Evolutionary conservation across 2,329 filamentous ascomycete species (phyloP), one percentile per base, ranked within the genome.

Genomic region (Fusarium newnesense): DNA sequence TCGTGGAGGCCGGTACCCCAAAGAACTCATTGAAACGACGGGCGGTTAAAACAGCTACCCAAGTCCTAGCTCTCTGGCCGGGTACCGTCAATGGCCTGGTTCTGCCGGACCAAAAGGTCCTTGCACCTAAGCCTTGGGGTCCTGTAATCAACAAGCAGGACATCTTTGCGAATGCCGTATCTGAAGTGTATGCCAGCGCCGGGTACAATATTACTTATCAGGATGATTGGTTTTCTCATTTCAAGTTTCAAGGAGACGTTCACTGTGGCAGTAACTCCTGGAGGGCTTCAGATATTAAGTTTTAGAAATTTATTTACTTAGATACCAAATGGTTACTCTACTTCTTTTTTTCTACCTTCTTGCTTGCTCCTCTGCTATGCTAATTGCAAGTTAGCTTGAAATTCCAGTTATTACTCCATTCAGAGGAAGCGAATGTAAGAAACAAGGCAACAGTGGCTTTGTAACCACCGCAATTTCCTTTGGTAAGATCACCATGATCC

Each of bases 211-310:
- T 80, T 1, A 73, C 67, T 0, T 80, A 64, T 13, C 67, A 79
- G 10, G 79, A 81, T 24, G 75, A 78, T 37, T 81, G 72, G 65
- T 74, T 76, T n/a, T 73, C 74, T 2, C 78, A 79, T 32, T 79
- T 78, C 44, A 3, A 61, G 5, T 1, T 21, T 0, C 34, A 46
- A 7, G 79, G 80, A 6, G 80, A 81, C 19, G 66, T 80, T 44
- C 80, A 81, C 39, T 75, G 73, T 10, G 72, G 73, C 4, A 64
- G 50, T 4, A 75, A 75, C 43, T 63, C 72, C 0, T 75, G 71
- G 72, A 42, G 72, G n/a, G 32, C 32, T 2, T 49, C 7, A n/a
- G 44, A 40, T 10, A 53, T 28, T 5, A 59, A 50, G 34, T 49
- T 58, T n/a, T 49, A 32, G 28, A 7, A 21, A 15, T 19, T 11